A percentile compares a stretch with the other conserved stretches of the same genome.
These are phyloP conservation scores for Fusarium longipes DNA, from an alignment of 2,329 filamentous ascomycete species.

Conservation along the genomic window DNA sequence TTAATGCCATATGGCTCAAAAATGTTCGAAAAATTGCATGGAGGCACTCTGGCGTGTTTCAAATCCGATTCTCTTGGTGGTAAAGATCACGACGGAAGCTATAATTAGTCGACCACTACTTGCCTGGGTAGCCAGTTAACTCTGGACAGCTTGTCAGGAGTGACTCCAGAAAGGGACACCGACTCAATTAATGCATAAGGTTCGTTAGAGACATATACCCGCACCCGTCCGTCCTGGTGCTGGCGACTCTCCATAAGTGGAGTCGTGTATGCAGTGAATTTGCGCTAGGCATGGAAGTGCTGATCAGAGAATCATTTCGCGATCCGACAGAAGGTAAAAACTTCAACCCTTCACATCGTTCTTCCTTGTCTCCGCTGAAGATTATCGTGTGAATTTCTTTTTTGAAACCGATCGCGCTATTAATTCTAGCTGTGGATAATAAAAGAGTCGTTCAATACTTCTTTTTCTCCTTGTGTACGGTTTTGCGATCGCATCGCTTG, in stretches of 20 bases:
- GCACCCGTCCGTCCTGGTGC: too few relatives aligned
- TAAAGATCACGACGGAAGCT: slow-evolving; percentile 20
- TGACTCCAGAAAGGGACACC: slow-evolving; percentile 8
- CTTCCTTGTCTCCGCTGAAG: slow-evolving; percentile 5
- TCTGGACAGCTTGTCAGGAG: slow-evolving; percentile 45
- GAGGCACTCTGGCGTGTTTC: slow-evolving; percentile 26
- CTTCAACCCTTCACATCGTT: slow-evolving; percentile 9
- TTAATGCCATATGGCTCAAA: slow-evolving; percentile 48
- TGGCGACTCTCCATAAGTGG: background rate
- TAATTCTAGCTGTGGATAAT: slow-evolving; percentile 9
- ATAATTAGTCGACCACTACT: slow-evolving; percentile 19
- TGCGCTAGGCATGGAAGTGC: slow-evolving; percentile 6
- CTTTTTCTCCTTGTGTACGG: background rate
- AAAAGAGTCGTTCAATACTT: background rate
- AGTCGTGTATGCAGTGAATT: slow-evolving; percentile 1
- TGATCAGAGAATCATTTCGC: slow-evolving; percentile 33
- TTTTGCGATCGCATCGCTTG: slow-evolving; percentile 10
- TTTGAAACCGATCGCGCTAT: background rate
- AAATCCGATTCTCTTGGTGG: slow-evolving; percentile 7
- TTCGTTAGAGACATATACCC: background rate
- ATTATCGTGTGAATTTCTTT: background rate
- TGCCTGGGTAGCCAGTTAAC: too few relatives aligned
- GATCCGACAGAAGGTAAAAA: slow-evolving; percentile 15
- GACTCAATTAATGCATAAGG: slow-evolving; percentile 41
- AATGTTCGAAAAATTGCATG: slow-evolving; percentile 24